A percentile compares a stretch with the other conserved stretches of the same genome.
These are phyloP conservation scores for Seiridium cupressi DNA, from an alignment of 2,329 filamentous ascomycete genomes.

Conservation along the genomic window DNA sequence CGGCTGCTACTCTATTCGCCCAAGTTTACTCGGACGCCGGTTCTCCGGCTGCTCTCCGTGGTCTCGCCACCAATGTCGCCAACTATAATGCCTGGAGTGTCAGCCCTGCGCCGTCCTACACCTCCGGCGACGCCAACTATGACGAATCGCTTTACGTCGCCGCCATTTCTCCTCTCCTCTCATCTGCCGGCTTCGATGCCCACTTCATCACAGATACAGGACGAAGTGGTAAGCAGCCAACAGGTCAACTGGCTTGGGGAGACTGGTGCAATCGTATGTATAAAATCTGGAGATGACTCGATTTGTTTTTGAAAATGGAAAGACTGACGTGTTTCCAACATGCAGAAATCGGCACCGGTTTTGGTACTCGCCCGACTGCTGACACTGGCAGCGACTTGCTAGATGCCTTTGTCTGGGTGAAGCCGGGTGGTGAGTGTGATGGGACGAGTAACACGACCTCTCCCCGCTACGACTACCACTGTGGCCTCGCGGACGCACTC, in stretches of 20 bases:
- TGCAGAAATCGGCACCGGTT: slow-evolving; percentile 49
- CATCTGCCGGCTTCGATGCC: slow-evolving; percentile 40
- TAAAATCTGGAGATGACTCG: no score
- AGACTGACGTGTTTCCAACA: no score
- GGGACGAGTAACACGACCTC: slow-evolving; percentile 39
- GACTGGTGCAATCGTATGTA: slow-evolving; percentile 55
- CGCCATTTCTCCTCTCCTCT: slow-evolving; percentile 64
- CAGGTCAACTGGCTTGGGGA: slow-evolving; percentile 52
- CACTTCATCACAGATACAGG: slow-evolving; percentile 30
- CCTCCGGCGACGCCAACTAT: slow-evolving; percentile 43
- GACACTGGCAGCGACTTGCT: slow-evolving; percentile 50
- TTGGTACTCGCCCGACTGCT: slow-evolving; percentile 53
- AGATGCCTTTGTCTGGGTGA: slow-evolving; percentile 63
- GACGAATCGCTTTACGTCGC: slow-evolving; percentile 56
- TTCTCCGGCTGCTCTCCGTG: slow-evolving; percentile 47
- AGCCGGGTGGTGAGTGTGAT: slow-evolving; percentile 54
- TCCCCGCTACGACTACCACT: slow-evolving; percentile 50
- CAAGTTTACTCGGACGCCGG: slow-evolving; percentile 49
- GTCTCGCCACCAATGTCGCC: slow-evolving; percentile 57
- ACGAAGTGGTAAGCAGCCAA: slow-evolving; percentile 44
- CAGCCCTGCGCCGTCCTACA: slow-evolving; percentile 37
- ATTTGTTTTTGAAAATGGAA: no score
- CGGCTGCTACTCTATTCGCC: slow-evolving; percentile 45
- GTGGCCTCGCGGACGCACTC: slow-evolving; percentile 51
- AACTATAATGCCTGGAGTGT: slow-evolving; percentile 54